Base-by-base conservation (phyloP, 164 flowering plant species). In the Pachysandra terminalis region DNA sequence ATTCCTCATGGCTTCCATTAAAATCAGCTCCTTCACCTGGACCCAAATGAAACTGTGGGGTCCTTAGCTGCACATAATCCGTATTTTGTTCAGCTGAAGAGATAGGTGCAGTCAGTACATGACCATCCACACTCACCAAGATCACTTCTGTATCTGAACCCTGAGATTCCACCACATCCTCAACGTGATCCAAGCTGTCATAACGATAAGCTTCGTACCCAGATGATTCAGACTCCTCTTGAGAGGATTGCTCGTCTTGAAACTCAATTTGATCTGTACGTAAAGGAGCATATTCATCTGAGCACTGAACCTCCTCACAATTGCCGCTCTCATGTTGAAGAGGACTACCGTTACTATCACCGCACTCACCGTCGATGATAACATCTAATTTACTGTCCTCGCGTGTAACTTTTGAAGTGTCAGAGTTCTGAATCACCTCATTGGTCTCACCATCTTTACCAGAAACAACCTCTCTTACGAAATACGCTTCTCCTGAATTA, bases 401-500 rank as follows among this genome's bases (percentile, higher is more conserved):
- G 49, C 16, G 22, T 0, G 26, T 28, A 57, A 22, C 57, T 61
- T 68, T 78, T 27, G 48, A 21, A 66, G 62, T 64, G 59, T 74
- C 82, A n/a, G 78, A 70, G 59, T 77, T 78, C 66, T 71, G 69
- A 35, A 40, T 17, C 51, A 49, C 67, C 56, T 63, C 80, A 68
- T 75, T 69, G 15, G 59, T 21, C 64, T 74, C 82, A 25, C 45
- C 66, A 37, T 68, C 80, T 65, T 86, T 67, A 61, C 80, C 75
- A 15, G 83, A 56, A 37, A 70, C 80, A 57, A 79, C 84, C 79
- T 95, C 99, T 63, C 79, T 82, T 1, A 89, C 57, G 74, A 95
- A 95, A 89, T 89, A 95, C 0, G 99, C 98, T 77, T 92, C 97
- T 0, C 99, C 99, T 0, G 98, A 90, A 74, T 90, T 90, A 76